Base-by-base conservation (phyloP, 2,329 filamentous ascomycete species). In the Blastomyces emzantsi region DNA sequence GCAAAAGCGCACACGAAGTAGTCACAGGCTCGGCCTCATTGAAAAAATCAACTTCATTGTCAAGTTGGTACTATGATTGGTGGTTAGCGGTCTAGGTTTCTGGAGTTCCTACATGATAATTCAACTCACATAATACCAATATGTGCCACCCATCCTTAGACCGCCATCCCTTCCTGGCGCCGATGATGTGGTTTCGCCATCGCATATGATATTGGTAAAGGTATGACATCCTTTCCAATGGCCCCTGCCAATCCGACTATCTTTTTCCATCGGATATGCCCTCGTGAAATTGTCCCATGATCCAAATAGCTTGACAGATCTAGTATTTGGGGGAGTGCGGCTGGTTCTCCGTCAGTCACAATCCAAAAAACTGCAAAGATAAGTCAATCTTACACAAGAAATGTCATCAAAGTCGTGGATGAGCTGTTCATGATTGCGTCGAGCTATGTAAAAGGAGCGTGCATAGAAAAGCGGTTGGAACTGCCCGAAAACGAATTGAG, bases 221-320 rank as follows among this genome's bases (percentile, higher is more conserved):
- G 85, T 85, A 78, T 94, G 90, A 74, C 91, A 96, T 54, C 92
- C 93, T 71, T 87, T 87, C 92, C 92, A 97, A 75, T 90, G 86
- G 66, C 87, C 86, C 64, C 81, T 82, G 68, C 90, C 89, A 69
- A 89, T 86, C 73, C 89, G 86, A 67, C 78, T 79, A 77, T 97
- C 93, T 70, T 87, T 85, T 74, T 93, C 86, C 87, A 97, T 92
- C 56, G 80, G 80, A 80, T 96, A 93, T 60, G 85, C 80, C 72
- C 83, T 86, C 65, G 83, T 81, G 77, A 97, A 97, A 79, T 96
- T 96, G 79, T 97, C 92, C 93, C 93, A 97, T 67, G 92, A 96
- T 66, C 93, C 93, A 70, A 94, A 82, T 56, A 97, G 83, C 72
- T 90, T 86, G 68, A 97, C 90, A 55, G 87, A 88, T 67, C 75